Evolutionary conservation across 1,284 basidiomycete genomes (phyloP).

Genomic region (Ganoderma meredithae): DNA sequence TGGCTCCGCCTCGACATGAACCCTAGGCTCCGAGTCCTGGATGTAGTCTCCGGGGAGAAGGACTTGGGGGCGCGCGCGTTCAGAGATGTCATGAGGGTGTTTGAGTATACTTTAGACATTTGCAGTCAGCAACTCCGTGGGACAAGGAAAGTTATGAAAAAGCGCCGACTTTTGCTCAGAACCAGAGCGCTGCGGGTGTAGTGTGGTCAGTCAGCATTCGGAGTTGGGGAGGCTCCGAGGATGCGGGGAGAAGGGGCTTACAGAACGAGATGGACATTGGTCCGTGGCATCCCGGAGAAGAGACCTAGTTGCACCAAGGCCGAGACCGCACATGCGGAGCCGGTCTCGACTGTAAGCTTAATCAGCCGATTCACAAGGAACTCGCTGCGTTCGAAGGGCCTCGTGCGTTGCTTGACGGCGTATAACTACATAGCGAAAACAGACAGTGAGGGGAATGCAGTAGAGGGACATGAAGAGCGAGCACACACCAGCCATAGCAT

Average conservation of each 20-base stretch:
- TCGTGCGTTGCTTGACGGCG: conserved; percentile 14
- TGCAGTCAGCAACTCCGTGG: not conserved
- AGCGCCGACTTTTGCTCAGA: conserved; percentile 14
- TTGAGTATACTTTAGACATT: conserved; percentile 13
- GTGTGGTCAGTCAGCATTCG: not conserved
- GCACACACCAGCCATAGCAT: conserved; percentile 14
- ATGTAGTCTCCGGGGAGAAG: not conserved
- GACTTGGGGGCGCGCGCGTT: conserved; percentile 12
- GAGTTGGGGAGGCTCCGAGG: not conserved
- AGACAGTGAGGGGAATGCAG: not conserved
- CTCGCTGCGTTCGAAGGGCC: conserved; percentile 17
- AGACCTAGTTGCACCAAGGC: conserved; percentile 23
- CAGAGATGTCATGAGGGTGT: conserved; percentile 19
- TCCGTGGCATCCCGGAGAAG: conserved; percentile 16
- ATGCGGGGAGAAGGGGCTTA: not conserved
- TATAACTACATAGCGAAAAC: conserved; percentile 12
- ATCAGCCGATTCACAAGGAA: conserved; percentile 25
- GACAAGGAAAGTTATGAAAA: not conserved
- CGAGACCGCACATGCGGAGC: conserved; percentile 18
- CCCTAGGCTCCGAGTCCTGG: not conserved
- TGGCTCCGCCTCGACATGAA: not conserved
- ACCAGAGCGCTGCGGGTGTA: conserved; percentile 8
- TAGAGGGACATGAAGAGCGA: too few species aligned
- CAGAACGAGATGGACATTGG: conserved; percentile 18
- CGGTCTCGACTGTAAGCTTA: conserved; percentile 25